A percentile compares a stretch with the other conserved stretches of the same genome.
Evolutionary conservation across 2,329 filamentous ascomycete genomes (phyloP).

Genomic region (Cytospora piceicola): DNA sequence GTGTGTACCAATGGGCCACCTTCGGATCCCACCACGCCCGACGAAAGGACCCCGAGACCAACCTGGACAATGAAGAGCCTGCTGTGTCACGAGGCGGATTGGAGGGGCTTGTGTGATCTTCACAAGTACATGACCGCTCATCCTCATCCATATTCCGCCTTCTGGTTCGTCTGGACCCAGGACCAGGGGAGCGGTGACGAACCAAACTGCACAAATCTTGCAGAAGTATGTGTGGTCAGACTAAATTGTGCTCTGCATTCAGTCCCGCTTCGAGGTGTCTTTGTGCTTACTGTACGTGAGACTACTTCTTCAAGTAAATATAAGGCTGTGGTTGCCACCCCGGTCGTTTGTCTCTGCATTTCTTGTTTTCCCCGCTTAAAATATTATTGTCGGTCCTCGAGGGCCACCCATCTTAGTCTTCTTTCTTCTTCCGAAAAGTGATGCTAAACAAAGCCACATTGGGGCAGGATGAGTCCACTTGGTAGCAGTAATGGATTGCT

Average conservation of each 20-base stretch:
- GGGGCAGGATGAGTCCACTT: slow-evolving; percentile 23
- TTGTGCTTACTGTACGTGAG: slow-evolving; percentile 22
- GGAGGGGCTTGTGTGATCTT: slow-evolving; percentile 10
- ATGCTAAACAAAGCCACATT: background rate
- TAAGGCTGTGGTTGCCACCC: slow-evolving; percentile 9
- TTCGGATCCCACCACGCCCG: background rate
- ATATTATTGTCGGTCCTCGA: background rate
- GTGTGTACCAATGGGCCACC: background rate
- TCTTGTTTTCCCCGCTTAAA: background rate
- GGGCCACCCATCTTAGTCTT: slow-evolving; percentile 1
- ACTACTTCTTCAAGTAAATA: background rate
- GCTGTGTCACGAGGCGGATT: slow-evolving; percentile 10
- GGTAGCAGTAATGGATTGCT: slow-evolving; percentile 4
- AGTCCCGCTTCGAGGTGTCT: background rate
- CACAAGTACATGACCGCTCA: slow-evolving; percentile 9
- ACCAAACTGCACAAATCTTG: slow-evolving; percentile 3
- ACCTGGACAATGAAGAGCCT: slow-evolving; percentile 2
- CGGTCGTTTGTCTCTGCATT: background rate
- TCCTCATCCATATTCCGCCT: background rate
- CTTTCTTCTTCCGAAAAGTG: background rate
- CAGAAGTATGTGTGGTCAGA: slow-evolving; percentile 11
- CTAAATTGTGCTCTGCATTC: slow-evolving; percentile 7
- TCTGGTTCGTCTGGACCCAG: slow-evolving; percentile 14
- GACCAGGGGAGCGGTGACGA: background rate
- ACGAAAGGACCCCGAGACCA: slow-evolving; percentile 11